phyloP scores from a whole-genome alignment of 352 stramenopile genomes.

The Paralagenidium karlingii region DNA sequence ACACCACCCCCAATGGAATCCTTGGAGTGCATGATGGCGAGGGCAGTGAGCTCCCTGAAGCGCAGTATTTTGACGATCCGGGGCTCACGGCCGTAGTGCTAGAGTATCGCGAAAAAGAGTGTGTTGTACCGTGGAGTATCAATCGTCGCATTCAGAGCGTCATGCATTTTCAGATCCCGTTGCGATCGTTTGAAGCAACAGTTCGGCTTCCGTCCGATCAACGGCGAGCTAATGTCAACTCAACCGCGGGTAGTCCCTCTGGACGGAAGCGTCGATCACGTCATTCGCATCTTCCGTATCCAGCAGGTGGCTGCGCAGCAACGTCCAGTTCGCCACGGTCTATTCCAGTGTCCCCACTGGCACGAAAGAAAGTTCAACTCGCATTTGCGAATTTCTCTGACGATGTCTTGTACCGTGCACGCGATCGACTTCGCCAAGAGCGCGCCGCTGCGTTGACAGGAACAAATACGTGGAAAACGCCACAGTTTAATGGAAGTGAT shows the following conservation, averaged over 20 bases:
- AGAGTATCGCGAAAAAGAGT: conserved; percentile 80
- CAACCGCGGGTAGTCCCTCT: neutral
- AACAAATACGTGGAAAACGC: conserved; percentile 33
- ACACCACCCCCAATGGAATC: too few relatives aligned
- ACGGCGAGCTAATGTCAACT: conserved; percentile 3
- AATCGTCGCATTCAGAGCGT: conserved; percentile 78
- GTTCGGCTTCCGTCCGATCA: conserved; percentile 36
- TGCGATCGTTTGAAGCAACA: conserved; percentile 74
- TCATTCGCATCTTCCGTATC: too few relatives aligned
- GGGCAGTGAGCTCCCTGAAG: neutral
- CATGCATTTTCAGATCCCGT: conserved; percentile 81
- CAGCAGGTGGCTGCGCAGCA: conserved; percentile 3
- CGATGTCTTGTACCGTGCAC: conserved; percentile 71
- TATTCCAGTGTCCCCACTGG: conserved; percentile 69
- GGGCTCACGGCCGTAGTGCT: conserved; percentile 74
- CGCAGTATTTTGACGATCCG: too few relatives aligned
- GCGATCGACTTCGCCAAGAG: conserved; percentile 63
- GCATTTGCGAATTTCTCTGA: conserved; percentile 77
- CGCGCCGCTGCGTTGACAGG: conserved; percentile 56
- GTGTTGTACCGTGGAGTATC: conserved; percentile 66
- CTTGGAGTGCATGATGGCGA: neutral
- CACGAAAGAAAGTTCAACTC: conserved; percentile 53
- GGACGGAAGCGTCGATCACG: neutral
- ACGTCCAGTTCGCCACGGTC: conserved; percentile 58
- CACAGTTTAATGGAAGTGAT: conserved; percentile 67